Conservation (phyloP, 108 stramenopile species). For the Pseudonitzschia pungens region DNA sequence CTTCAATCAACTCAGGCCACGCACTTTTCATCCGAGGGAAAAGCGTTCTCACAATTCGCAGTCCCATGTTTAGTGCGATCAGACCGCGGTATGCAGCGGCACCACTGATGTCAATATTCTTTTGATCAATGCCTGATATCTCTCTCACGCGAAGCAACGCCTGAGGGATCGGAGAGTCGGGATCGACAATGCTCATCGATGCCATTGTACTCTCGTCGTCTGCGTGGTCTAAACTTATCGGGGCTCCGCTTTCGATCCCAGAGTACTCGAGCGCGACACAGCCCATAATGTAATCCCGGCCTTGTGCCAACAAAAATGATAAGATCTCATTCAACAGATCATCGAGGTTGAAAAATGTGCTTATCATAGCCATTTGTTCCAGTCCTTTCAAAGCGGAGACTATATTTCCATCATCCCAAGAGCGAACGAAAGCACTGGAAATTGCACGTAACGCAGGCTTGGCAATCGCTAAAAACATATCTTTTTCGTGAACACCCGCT, state of each 20-base stretch:
- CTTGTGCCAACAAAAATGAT: constrained; percentile 57
- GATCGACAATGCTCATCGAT: constrained; percentile 42
- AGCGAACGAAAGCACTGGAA: constrained; percentile 73
- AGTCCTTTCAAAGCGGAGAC: constrained; percentile 76
- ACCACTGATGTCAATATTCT: constrained; percentile 47
- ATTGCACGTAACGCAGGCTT: constrained; percentile 70
- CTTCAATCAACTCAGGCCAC: constrained; percentile 67
- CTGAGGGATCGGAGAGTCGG: constrained; percentile 46
- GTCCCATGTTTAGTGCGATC: constrained; percentile 65
- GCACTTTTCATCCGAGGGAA: constrained; percentile 48
- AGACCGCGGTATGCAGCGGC: constrained; percentile 78
- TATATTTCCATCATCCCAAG: constrained; percentile 85
- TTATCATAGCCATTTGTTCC: constrained; percentile 58
- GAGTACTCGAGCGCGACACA: constrained; percentile 56
- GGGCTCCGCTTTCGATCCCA: constrained; percentile 39
- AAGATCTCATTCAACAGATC: constrained; percentile 69
- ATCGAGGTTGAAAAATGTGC: constrained; percentile 62
- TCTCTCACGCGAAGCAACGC: constrained; percentile 33
- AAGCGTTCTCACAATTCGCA: constrained; percentile 61
- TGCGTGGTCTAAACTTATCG: constrained; percentile 21
- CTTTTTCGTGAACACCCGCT: constrained; percentile 87
- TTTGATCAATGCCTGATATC: constrained; percentile 20
- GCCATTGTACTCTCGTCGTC: constrained; percentile 31
- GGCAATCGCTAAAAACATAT: constrained; percentile 84
- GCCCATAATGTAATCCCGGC: constrained; percentile 66